These are phyloP conservation scores for Postia placenta DNA, from an alignment of 768 basidiomycete species.

Conservation along the genomic window DNA sequence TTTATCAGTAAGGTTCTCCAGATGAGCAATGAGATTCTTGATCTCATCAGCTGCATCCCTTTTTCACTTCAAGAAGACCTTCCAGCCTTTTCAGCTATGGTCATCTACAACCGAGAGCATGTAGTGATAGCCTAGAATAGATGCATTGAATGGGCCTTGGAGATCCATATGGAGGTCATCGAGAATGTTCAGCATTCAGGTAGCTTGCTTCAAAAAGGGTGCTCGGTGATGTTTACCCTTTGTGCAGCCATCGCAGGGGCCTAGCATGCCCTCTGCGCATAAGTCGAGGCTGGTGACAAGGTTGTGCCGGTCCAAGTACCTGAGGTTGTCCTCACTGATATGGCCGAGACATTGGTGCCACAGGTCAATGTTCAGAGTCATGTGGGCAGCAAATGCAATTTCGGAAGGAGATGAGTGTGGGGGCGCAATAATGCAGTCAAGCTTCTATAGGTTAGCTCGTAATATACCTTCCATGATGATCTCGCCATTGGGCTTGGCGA, in stretches of 20 bases:
- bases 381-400: not conserved
- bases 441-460: not conserved
- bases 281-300: constrained; percentile 14
- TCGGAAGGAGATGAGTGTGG: constrained; percentile 3
- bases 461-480: not conserved
- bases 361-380: too few relatives aligned
- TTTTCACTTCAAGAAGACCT: constrained; percentile 2
- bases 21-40: not conserved
- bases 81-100: constrained; percentile 2
- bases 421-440: not conserved
- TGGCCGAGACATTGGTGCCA: constrained; percentile 18
- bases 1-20: not conserved
- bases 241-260: constrained; percentile 16
- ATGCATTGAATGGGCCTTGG: constrained; percentile 13
- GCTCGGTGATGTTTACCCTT: constrained; percentile 16
- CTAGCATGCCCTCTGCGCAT: not conserved
- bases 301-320: constrained; percentile 2
- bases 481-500: constrained; percentile 1
- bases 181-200: constrained; percentile 3
- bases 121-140: constrained; percentile 11
- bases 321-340: constrained; percentile 4
- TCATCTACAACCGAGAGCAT: constrained; percentile 17
- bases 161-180: constrained; percentile 14
- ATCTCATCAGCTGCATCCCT: constrained; percentile 1
- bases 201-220: constrained; percentile 7